A percentile compares a stretch with the other conserved stretches of the same genome.
Conservation (phyloP, 805 yeast genomes). For the Wickerhamomyces alni region DNA sequence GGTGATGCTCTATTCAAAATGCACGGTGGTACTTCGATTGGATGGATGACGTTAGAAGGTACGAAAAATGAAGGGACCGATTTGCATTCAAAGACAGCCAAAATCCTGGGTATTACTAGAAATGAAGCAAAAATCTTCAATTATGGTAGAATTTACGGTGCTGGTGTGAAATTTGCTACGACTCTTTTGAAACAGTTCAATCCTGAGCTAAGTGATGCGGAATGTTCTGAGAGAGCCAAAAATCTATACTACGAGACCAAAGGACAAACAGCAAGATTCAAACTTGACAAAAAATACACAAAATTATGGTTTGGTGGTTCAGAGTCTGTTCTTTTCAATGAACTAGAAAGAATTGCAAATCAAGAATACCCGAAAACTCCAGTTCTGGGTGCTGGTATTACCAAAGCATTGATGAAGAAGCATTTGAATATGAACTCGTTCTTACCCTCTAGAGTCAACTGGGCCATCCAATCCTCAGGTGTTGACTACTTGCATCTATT, state of each 20-base stretch:
- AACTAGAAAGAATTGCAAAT: slow-evolving; percentile 80
- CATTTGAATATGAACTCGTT: slow-evolving; percentile 63
- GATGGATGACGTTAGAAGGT: slow-evolving; percentile 99
- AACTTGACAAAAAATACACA: slow-evolving; percentile 16
- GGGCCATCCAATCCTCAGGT: slow-evolving; percentile 98
- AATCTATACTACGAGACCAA: slow-evolving; percentile 76
- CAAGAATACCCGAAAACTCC: slow-evolving; percentile 83
- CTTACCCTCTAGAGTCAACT: slow-evolving; percentile 86
- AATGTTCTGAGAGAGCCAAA: slow-evolving; percentile 61
- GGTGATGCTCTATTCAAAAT: slow-evolving; percentile 86
- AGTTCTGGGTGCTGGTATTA: slow-evolving; percentile 87
- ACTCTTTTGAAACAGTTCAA: slow-evolving; percentile 80
- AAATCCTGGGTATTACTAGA: slow-evolving; percentile 80
- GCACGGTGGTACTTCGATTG: slow-evolving; percentile 95
- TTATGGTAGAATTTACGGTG: slow-evolving; percentile 96
- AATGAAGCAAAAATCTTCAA: slow-evolving; percentile 93
- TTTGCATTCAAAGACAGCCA: slow-evolving; percentile 89
- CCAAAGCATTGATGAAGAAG: slow-evolving; percentile 66
- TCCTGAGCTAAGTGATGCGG: slow-evolving; percentile 56
- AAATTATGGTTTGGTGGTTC: slow-evolving; percentile 82
- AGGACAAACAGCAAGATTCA: slow-evolving; percentile 44
- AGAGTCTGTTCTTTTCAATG: slow-evolving; percentile 87
- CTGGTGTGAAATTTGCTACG: slow-evolving; percentile 88
- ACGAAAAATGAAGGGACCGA: slow-evolving; percentile 89
- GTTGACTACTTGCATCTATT: slow-evolving; percentile 90